Evolutionary conservation across 2,329 filamentous ascomycete genomes (phyloP).

Genomic region (Chalara sp.): DNA sequence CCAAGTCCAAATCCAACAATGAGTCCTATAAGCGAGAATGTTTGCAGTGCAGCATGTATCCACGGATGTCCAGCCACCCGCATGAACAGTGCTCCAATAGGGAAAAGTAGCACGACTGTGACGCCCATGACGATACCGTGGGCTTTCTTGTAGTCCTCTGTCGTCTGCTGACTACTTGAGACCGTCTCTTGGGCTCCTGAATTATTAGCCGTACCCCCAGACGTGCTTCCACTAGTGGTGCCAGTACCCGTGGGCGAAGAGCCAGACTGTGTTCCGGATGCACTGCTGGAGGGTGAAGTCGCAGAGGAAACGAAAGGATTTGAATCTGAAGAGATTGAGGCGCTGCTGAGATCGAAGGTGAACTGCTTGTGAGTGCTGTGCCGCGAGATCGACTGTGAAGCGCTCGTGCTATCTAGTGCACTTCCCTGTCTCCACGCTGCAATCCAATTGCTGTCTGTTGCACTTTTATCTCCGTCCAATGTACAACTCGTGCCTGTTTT

Average conservation of each 20-base stretch:
- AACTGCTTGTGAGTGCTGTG: constrained; percentile 15
- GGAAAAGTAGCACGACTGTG: constrained; percentile 52
- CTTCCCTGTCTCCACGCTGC: constrained; percentile 21
- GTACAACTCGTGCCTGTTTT: constrained; percentile 18
- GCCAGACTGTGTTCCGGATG: constrained; percentile 3
- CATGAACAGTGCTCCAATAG: constrained; percentile 54
- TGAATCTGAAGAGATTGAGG: constrained; percentile 13
- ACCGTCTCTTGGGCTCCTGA: not conserved
- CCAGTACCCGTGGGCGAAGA: constrained; percentile 1
- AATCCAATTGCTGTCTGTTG: constrained; percentile 19
- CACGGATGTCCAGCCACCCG: constrained; percentile 43
- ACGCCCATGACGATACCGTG: constrained; percentile 58
- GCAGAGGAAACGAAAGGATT: constrained; percentile 19
- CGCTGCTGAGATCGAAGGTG: constrained; percentile 20
- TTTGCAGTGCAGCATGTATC: constrained; percentile 51
- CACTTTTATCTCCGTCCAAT: constrained; percentile 10
- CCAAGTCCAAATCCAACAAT: constrained; percentile 55
- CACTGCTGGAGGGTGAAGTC: not conserved
- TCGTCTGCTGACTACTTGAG: not conserved
- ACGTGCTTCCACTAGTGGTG: not conserved
- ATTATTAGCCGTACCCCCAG: not conserved
- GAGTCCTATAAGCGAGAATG: constrained; percentile 47
- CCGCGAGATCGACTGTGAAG: constrained; percentile 12
- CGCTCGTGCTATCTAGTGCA: constrained; percentile 14
- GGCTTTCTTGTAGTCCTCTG: constrained; percentile 23